phyloP scores from a whole-genome alignment of 305 asterid species.

The Ruellia speciosa region DNA sequence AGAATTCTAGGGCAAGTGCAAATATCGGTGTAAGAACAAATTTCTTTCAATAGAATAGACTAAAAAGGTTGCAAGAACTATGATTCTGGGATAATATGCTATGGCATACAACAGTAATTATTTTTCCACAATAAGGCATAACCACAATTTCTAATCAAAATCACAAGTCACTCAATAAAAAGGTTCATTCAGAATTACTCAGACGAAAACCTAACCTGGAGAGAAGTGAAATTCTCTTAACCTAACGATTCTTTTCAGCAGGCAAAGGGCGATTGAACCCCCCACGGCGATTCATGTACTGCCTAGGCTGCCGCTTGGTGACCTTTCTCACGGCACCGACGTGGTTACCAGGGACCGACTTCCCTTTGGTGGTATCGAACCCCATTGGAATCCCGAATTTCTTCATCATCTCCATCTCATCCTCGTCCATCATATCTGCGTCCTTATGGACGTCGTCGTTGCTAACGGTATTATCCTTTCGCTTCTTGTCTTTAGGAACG shows the following conservation, averaged over 20 bases:
- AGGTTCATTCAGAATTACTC: too few species aligned
- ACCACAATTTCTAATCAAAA: too few species aligned
- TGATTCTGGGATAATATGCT: too few species aligned
- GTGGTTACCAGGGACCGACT: conserved; percentile 75
- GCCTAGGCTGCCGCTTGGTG: conserved; percentile 93
- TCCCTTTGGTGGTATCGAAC: conserved; percentile 90
- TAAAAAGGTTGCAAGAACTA: too few species aligned
- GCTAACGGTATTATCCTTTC: conserved; percentile 34
- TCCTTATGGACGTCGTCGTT: conserved; percentile 22
- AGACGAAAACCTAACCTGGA: conserved; percentile 40
- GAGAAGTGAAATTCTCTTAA: conserved; percentile 1
- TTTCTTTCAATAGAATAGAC: too few species aligned
- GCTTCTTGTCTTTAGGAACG: conserved; percentile 39
- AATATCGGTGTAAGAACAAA: too few species aligned
- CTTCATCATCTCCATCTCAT: conserved; percentile 95
- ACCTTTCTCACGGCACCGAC: conserved; percentile 89
- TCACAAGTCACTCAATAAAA: too few species aligned
- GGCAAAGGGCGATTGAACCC: conserved; percentile 98
- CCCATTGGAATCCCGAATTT: conserved; percentile 81
- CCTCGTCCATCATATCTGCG: conserved; percentile 53
- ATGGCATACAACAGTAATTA: too few species aligned
- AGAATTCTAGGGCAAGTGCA: too few species aligned
- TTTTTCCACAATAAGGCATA: too few species aligned
- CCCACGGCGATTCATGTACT: conserved; percentile 97
- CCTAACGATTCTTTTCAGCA: conserved; percentile 64